Percentiles rank a stretch among this genome's conserved stretches.
These are phyloP conservation scores for Sanghuangporus baumii DNA, from an alignment of 1,284 basidiomycete species.

Conservation along the genomic window DNA sequence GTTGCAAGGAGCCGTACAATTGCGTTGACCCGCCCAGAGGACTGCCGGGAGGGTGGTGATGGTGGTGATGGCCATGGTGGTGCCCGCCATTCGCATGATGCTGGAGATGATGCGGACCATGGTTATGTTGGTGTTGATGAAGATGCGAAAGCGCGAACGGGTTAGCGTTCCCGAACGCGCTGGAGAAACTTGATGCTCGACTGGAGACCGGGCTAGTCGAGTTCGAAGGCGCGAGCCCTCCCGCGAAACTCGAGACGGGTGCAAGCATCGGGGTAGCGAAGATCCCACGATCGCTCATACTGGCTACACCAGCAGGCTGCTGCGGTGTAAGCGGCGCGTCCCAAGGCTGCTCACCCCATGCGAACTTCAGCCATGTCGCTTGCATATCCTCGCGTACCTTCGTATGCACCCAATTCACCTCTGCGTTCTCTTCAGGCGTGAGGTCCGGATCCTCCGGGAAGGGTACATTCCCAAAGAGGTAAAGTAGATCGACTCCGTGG, in stretches of 20 bases:
- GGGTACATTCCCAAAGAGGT: slow-evolving; percentile 69
- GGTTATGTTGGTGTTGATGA: slow-evolving; percentile 1
- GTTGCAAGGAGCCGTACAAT: slow-evolving; percentile 11
- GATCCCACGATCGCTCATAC: slow-evolving; percentile 14
- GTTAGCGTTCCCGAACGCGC: slow-evolving; percentile 10
- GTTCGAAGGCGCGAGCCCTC: slow-evolving; percentile 7
- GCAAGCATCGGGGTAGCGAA: slow-evolving; percentile 15
- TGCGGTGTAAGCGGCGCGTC: slow-evolving; percentile 22
- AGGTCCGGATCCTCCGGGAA: slow-evolving; percentile 35
- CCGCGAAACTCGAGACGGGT: slow-evolving; percentile 10
- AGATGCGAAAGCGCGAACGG: slow-evolving; percentile 6
- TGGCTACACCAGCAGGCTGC: slow-evolving; percentile 14
- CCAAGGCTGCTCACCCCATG: slow-evolving; percentile 67
- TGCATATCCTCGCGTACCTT: slow-evolving; percentile 63
- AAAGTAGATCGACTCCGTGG: slow-evolving; percentile 64
- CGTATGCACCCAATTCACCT: slow-evolving; percentile 14
- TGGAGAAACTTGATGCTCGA: slow-evolving; percentile 11
- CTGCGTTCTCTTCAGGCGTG: slow-evolving; percentile 25
- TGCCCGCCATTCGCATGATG: background rate
- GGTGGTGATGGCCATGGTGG: slow-evolving; percentile 8
- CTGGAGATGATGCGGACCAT: background rate
- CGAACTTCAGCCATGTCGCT: slow-evolving; percentile 67
- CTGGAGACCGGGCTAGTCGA: slow-evolving; percentile 3
- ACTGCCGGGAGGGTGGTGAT: slow-evolving; percentile 1
- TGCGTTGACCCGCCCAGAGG: background rate